Percentiles rank a stretch among this genome's conserved stretches.
These are phyloP conservation scores for Leishmania mexicana DNA, from an alignment of 208 protist species.

Conservation along the genomic window DNA sequence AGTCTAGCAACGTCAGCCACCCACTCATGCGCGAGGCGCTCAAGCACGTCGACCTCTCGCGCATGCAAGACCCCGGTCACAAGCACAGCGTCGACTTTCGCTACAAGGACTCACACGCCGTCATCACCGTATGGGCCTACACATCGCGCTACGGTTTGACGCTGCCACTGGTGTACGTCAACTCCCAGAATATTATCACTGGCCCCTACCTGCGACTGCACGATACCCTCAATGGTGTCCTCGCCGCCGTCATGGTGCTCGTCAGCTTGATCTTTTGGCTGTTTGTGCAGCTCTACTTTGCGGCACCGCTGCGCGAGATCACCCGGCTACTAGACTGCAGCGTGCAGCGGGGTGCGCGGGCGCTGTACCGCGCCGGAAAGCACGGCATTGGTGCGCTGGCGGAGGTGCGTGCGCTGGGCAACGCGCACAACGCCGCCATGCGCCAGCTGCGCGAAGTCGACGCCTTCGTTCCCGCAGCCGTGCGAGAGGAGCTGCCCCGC, in stretches of 20 bases:
- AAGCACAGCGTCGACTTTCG: not conserved
- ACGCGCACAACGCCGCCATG: constrained; percentile 14
- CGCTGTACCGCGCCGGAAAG: not conserved
- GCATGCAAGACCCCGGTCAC: constrained; percentile 2
- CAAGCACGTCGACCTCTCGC: constrained; percentile 23
- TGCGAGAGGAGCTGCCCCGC: not conserved
- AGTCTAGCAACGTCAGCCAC: constrained; percentile 25
- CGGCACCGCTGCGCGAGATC: constrained; percentile 13
- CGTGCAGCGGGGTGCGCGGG: not conserved
- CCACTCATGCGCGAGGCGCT: constrained; percentile 39
- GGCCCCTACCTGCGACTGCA: constrained; percentile 1
- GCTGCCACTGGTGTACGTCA: constrained; percentile 6
- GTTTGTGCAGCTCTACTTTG: constrained; percentile 6
- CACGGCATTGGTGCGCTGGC: constrained; percentile 1
- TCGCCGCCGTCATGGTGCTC: not conserved
- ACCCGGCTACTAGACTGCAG: not conserved
- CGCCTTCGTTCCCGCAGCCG: constrained; percentile 15
- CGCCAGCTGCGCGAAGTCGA: constrained; percentile 14
- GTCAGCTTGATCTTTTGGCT: constrained; percentile 6
- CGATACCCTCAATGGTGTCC: not conserved
- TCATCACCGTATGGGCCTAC: constrained; percentile 6
- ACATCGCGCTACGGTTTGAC: not conserved
- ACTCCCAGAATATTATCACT: not conserved
- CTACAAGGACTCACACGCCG: not conserved
- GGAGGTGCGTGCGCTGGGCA: not conserved